Conservation (phyloP, 331 rosid genomes). For the Quercus tomentella region DNA sequence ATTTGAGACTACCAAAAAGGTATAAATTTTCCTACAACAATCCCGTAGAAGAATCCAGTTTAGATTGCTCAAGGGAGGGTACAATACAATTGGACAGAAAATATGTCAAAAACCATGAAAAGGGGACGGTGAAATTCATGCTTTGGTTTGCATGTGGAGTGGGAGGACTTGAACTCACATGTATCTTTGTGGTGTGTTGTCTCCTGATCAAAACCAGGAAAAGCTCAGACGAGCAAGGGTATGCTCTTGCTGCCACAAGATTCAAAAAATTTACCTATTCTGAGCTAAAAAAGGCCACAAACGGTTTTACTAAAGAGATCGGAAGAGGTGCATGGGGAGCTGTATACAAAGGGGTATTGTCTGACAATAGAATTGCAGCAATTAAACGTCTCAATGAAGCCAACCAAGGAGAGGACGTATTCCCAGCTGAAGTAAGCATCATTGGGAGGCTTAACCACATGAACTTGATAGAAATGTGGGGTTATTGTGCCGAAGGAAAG, state of each 20-base stretch:
- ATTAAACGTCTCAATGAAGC: constrained; percentile 4
- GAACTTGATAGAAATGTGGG: constrained; percentile 31
- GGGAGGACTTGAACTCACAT: constrained; percentile 27
- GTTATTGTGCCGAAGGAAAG: constrained; percentile 29
- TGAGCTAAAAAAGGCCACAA: constrained; percentile 25
- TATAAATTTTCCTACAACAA: neutral
- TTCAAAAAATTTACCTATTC: constrained; percentile 17
- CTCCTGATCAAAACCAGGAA: neutral
- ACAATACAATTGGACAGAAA: neutral
- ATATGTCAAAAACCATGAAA: constrained; percentile 2
- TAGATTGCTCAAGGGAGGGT: neutral
- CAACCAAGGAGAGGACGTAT: constrained; percentile 25
- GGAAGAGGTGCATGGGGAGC: constrained; percentile 23
- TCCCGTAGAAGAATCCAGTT: neutral
- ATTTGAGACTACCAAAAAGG: constrained; percentile 26
- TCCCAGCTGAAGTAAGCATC: constrained; percentile 22
- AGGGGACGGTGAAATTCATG: constrained; percentile 5
- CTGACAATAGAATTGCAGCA: constrained; percentile 7
- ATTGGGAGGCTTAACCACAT: constrained; percentile 32
- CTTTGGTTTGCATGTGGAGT: constrained; percentile 18
- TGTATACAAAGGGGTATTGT: constrained; percentile 7
- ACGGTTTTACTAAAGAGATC: constrained; percentile 26
- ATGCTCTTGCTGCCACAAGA: neutral
- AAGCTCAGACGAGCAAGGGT: constrained; percentile 1
- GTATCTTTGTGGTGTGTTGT: constrained; percentile 1